Conservation (phyloP, 495 filamentous ascomycete genomes). For the Xylaria acuta region DNA sequence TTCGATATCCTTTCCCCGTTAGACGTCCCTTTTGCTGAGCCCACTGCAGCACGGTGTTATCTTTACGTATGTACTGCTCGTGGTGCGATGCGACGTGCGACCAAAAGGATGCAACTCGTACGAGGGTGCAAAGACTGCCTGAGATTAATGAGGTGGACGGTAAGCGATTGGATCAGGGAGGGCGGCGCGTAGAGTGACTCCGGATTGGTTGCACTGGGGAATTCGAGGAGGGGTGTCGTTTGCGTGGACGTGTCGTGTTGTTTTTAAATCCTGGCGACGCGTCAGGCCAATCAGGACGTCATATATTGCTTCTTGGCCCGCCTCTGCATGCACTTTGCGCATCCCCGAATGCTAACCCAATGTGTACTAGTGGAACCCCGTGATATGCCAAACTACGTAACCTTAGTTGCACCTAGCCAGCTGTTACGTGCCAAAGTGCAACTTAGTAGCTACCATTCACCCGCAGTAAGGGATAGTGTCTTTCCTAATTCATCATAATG, state of each 20-base stretch:
- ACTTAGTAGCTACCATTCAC: not conserved
- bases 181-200: slow-evolving; percentile 37
- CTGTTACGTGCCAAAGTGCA: slow-evolving; percentile 8
- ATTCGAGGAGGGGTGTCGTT: slow-evolving; percentile 19
- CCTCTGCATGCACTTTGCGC: slow-evolving; percentile 26
- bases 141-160: slow-evolving; percentile 32
- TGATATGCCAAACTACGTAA: not conserved
- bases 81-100: slow-evolving; percentile 25
- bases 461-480: not conserved
- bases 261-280: slow-evolving; percentile 23
- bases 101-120: slow-evolving; percentile 21
- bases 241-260: slow-evolving; percentile 26
- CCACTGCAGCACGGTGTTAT: slow-evolving; percentile 12
- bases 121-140: slow-evolving; percentile 36
- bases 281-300: slow-evolving; percentile 23
- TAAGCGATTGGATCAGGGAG: slow-evolving; percentile 36
- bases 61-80: slow-evolving; percentile 22
- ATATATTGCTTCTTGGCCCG: not conserved
- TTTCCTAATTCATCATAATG: not conserved
- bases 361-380: not conserved
- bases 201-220: slow-evolving; percentile 32
- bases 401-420: not conserved
- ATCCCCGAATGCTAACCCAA: slow-evolving; percentile 1
- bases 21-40: not conserved
- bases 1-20: not conserved